Conservation (phyloP, 495 filamentous ascomycete species). For the Penicillium canariense region DNA sequence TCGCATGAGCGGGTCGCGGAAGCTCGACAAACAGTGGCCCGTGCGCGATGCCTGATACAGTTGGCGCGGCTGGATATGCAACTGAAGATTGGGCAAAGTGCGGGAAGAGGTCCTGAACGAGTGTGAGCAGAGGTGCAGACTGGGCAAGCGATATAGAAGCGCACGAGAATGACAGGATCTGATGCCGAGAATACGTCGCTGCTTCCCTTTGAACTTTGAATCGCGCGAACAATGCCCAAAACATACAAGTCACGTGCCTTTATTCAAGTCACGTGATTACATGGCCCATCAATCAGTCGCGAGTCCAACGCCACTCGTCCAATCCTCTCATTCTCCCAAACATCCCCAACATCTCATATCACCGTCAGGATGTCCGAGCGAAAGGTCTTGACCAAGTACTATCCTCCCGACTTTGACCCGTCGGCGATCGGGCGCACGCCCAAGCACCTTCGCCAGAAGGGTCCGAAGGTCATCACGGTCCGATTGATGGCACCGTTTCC, state of each 20-base stretch:
- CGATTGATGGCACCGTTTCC: constrained; percentile 97
- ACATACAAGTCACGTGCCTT: constrained; percentile 8
- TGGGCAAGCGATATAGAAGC: not conserved
- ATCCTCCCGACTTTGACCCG: constrained; percentile 97
- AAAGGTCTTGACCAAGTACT: constrained; percentile 83
- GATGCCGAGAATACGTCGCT: too few species aligned
- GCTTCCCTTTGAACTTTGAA: not conserved
- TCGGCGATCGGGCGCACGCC: constrained; percentile 71
- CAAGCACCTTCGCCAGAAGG: constrained; percentile 56
- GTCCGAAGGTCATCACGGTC: constrained; percentile 81
- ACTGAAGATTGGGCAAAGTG: not conserved
- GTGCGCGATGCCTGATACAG: constrained; percentile 15
- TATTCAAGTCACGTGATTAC: too few species aligned
- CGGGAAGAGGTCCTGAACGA: not conserved
- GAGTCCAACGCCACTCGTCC: constrained; percentile 2
- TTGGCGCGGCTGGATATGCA: too few species aligned
- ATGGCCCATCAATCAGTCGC: not conserved
- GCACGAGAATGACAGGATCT: too few species aligned
- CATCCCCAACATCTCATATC: not conserved
- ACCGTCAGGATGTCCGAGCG: constrained; percentile 78
- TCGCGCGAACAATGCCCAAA: too few species aligned
- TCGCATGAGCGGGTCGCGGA: constrained; percentile 25
- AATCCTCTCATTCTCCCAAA: too few species aligned
- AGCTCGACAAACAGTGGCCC: constrained; percentile 28
- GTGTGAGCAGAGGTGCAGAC: too few species aligned